Evolutionary conservation across 345 rosid genomes (phyloP).

Genomic region (Pseudoturritis turrita): DNA sequence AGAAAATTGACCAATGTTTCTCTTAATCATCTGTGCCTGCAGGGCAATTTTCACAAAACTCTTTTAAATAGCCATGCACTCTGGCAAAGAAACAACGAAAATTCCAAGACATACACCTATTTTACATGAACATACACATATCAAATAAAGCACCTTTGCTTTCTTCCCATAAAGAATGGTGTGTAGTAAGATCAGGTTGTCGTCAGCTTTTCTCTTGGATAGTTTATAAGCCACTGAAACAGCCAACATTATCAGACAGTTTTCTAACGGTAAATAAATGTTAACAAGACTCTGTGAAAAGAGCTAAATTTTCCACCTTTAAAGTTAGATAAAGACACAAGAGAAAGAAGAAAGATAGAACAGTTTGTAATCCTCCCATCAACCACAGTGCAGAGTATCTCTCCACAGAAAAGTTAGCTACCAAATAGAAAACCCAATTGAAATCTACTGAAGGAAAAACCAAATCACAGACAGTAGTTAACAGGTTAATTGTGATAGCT

Average conservation of each 20-base stretch:
- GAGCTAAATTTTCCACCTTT: background rate
- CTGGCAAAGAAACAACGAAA: background rate
- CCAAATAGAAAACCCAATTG: background rate
- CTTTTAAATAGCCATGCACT: background rate
- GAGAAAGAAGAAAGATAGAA: background rate
- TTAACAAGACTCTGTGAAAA: background rate
- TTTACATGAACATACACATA: background rate
- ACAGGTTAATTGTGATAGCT: background rate
- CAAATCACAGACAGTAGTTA: background rate
- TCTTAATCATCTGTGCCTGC: slow-evolving; percentile 78
- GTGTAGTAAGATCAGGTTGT: slow-evolving; percentile 73
- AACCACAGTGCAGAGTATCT: background rate
- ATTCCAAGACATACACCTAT: background rate
- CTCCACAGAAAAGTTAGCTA: background rate
- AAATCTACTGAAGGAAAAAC: background rate
- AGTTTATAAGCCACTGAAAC: slow-evolving; percentile 94
- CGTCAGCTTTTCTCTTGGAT: slow-evolving; percentile 93
- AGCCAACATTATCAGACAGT: slow-evolving; percentile 26
- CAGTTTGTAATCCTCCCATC: background rate
- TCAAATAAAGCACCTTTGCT: slow-evolving; percentile 63
- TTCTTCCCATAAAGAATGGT: slow-evolving; percentile 87
- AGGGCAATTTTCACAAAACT: slow-evolving; percentile 12
- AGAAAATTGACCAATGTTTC: slow-evolving; percentile 84
- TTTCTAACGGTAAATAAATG: background rate
- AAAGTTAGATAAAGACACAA: background rate